Evolutionary conservation across 2,329 filamentous ascomycete genomes (phyloP), one percentile per base, ranked within the genome.

Genomic region (Amauroascus verrucosus): DNA sequence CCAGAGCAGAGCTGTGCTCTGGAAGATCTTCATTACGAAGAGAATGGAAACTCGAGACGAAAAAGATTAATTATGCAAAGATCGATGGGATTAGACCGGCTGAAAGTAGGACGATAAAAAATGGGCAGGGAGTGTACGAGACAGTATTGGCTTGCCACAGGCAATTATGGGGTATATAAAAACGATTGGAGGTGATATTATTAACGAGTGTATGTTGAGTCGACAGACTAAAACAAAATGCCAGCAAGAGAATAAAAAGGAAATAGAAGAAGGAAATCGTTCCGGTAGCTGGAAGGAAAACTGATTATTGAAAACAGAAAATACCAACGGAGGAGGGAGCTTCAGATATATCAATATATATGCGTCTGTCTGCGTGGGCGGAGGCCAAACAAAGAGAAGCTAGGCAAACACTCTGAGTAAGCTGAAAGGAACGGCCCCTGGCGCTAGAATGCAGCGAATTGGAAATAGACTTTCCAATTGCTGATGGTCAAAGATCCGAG

Each of bases 1-100:
- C 43, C 57, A 47, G 35, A 59, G 54, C 24, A 62, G 50, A 16
- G 58, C 49, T 53, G 53, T 51, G 50, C 56, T 51, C 13, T 57
- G 49, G 47, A 57, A 53, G 45, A 59, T 24, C 57, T 58, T 63
- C 61, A 63, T 63, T 41, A 43, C 54, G 54, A 52, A 53, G n/a
- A 49, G 51, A 38, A 30, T 22, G 35, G 30, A 38, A 54, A 47
- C 11, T 18, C 35, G 7, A n/a, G 41, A 20, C 7, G 41, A 37
- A 43, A 33, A 51, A 4, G 48, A 35, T 43, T 37, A 43, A 24
- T 51, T 46, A 38, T 28, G 2, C 28, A 52, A 26, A 14, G 11
- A 22, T 18, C 4, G 22, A 38, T 28, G 16, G 2, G 20, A 37
- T 46, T 41, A 52, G 50, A 22, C 50, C 46, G 16, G 50, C 50